Conservation (phyloP, 306 rosid species). For the Calophaca sinica region DNA sequence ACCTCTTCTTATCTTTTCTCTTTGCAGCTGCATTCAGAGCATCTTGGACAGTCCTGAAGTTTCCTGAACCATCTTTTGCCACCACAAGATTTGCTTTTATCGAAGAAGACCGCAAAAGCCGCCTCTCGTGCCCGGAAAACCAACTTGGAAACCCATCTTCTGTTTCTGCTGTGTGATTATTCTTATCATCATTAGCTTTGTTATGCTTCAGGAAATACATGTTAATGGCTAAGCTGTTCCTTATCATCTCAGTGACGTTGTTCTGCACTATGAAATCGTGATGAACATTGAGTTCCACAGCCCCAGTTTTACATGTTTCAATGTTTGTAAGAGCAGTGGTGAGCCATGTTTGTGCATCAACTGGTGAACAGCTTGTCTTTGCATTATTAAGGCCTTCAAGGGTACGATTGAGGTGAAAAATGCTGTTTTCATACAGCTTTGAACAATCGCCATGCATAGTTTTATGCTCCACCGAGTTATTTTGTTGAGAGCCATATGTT, state of each 20-base stretch:
- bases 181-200: not conserved
- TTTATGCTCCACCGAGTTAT: too few species aligned
- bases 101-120: slow-evolving; percentile 44
- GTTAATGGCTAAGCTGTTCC: slow-evolving; percentile 74
- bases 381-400: slow-evolving; percentile 44
- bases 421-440: slow-evolving; percentile 59
- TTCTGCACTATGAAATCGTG: slow-evolving; percentile 29
- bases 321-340: slow-evolving; percentile 77
- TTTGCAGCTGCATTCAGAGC: slow-evolving; percentile 69
- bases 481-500: not conserved
- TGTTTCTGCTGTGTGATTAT: not conserved
- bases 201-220: slow-evolving; percentile 36
- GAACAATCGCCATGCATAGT: slow-evolving; percentile 54
- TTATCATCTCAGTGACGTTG: slow-evolving; percentile 70
- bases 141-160: slow-evolving; percentile 57
- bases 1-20: slow-evolving; percentile 53
- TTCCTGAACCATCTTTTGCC: slow-evolving; percentile 83
- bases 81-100: slow-evolving; percentile 66
- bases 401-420: slow-evolving; percentile 65
- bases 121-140: slow-evolving; percentile 62
- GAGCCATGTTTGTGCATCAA: slow-evolving; percentile 87
- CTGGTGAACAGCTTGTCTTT: slow-evolving; percentile 37
- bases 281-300: slow-evolving; percentile 54
- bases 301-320: slow-evolving; percentile 59
- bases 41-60: slow-evolving; percentile 65